Conservation (phyloP, 2,329 filamentous ascomycete genomes). For the Emmonsiellopsis sp. region DNA sequence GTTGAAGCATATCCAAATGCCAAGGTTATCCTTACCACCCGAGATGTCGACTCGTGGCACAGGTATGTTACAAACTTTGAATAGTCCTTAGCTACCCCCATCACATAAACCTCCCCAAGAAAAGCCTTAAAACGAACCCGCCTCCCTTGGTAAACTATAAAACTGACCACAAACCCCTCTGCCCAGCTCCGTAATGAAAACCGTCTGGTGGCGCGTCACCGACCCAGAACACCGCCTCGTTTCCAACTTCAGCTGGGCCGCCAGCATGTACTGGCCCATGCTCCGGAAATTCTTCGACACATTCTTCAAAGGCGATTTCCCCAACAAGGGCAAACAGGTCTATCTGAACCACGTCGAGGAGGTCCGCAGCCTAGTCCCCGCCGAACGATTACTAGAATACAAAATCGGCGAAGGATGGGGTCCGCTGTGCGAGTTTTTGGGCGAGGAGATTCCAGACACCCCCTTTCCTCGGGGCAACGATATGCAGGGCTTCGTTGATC, state of each 20-base stretch:
- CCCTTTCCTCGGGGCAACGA: slow-evolving; percentile 46
- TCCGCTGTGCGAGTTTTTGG: slow-evolving; percentile 47
- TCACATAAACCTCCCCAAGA: not conserved
- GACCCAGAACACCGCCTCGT: slow-evolving; percentile 52
- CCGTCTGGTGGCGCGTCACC: slow-evolving; percentile 58
- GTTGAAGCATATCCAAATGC: slow-evolving; percentile 64
- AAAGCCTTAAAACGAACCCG: not conserved
- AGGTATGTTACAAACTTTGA: slow-evolving; percentile 23
- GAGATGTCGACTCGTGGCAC: slow-evolving; percentile 58
- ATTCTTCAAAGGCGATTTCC: slow-evolving; percentile 61
- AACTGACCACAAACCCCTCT: slow-evolving; percentile 1
- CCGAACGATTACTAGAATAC: slow-evolving; percentile 46
- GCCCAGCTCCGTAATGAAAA: slow-evolving; percentile 51
- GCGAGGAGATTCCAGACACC: slow-evolving; percentile 41
- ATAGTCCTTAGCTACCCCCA: not conserved
- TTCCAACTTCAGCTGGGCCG: slow-evolving; percentile 54
- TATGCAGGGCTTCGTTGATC: slow-evolving; percentile 47
- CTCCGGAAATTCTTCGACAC: slow-evolving; percentile 59
- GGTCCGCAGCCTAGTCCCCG: slow-evolving; percentile 40
- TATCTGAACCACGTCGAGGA: slow-evolving; percentile 50
- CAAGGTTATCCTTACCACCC: slow-evolving; percentile 60
- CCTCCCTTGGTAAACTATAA: not conserved
- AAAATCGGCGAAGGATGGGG: slow-evolving; percentile 47
- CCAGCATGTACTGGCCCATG: slow-evolving; percentile 61
- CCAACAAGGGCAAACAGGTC: slow-evolving; percentile 54